Evolutionary conservation across 2,329 filamentous ascomycete species (phyloP).

Genomic region (Parastagonospora avenae): DNA sequence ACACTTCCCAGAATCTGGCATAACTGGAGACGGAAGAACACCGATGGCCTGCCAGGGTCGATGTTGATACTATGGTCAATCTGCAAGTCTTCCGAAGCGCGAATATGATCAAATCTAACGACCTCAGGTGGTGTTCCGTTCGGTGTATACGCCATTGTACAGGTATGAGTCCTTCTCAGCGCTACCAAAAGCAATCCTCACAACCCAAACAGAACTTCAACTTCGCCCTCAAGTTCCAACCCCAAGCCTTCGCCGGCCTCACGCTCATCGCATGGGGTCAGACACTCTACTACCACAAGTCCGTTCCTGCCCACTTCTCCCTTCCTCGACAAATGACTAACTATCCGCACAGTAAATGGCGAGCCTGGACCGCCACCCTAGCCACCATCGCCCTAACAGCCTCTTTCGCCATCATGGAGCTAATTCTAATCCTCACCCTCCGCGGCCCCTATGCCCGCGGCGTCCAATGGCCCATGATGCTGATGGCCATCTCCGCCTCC

Average conservation of each 20-base stretch:
- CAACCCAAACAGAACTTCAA: conserved; percentile 55
- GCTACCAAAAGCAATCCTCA: neutral
- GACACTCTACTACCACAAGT: conserved; percentile 59
- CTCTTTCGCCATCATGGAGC: conserved; percentile 60
- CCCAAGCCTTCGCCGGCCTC: conserved; percentile 58
- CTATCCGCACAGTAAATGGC: conserved; percentile 50
- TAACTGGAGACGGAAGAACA: conserved; percentile 65
- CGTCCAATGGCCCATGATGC: conserved; percentile 58
- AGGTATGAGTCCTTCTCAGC: conserved; percentile 37
- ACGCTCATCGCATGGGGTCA: conserved; percentile 59
- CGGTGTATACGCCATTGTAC: conserved; percentile 58
- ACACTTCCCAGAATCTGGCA: conserved; percentile 58
- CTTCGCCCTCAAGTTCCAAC: conserved; percentile 60
- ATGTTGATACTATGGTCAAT: conserved; percentile 71
- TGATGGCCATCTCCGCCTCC: conserved; percentile 64
- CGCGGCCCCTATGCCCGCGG: conserved; percentile 61
- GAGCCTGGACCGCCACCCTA: conserved; percentile 53
- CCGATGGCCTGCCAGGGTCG: conserved; percentile 62
- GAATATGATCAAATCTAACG: conserved; percentile 8
- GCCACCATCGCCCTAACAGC: conserved; percentile 49
- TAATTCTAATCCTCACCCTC: conserved; percentile 62
- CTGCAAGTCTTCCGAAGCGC: conserved; percentile 43
- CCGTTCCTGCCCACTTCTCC: conserved; percentile 1
- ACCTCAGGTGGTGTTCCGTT: conserved; percentile 51
- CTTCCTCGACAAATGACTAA: too few relatives aligned